Conservation (phyloP, 2,329 filamentous ascomycete genomes). For the Colletotrichum zoysiae region DNA sequence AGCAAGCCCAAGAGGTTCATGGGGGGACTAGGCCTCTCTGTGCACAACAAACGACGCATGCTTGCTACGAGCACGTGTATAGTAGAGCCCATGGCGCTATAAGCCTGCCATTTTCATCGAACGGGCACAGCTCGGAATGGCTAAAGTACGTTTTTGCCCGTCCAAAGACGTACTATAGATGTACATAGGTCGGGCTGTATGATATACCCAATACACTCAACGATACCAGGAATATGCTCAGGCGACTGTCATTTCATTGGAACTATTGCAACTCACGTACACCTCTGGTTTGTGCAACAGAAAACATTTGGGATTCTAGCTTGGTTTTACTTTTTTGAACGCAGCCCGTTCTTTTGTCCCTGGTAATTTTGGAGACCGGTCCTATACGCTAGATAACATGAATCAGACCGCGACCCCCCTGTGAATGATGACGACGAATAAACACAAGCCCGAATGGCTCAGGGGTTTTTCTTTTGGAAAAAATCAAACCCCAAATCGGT, state of each 20-base stretch:
- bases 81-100: slow-evolving; percentile 19
- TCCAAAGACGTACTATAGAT: not conserved
- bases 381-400: slow-evolving; percentile 22
- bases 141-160: not conserved
- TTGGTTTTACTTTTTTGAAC: slow-evolving; percentile 6
- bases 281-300: not conserved
- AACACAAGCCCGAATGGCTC: not conserved
- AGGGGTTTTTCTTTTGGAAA: not conserved
- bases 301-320: not conserved
- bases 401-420: not conserved
- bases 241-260: not conserved
- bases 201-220: not conserved
- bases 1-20: too few species aligned
- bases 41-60: not conserved
- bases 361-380: not conserved
- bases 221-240: not conserved
- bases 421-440: not conserved
- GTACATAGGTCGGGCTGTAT: slow-evolving; percentile 10
- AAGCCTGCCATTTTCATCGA: not conserved
- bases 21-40: not conserved
- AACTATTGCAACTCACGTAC: not conserved
- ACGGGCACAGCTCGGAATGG: not conserved
- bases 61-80: slow-evolving; percentile 10
- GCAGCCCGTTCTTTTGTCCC: slow-evolving; percentile 1
- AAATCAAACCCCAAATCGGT: too few species aligned